Evolutionary conservation across 2,329 filamentous ascomycete genomes (phyloP).

Genomic region (Neopestalotiopsis sp.): DNA sequence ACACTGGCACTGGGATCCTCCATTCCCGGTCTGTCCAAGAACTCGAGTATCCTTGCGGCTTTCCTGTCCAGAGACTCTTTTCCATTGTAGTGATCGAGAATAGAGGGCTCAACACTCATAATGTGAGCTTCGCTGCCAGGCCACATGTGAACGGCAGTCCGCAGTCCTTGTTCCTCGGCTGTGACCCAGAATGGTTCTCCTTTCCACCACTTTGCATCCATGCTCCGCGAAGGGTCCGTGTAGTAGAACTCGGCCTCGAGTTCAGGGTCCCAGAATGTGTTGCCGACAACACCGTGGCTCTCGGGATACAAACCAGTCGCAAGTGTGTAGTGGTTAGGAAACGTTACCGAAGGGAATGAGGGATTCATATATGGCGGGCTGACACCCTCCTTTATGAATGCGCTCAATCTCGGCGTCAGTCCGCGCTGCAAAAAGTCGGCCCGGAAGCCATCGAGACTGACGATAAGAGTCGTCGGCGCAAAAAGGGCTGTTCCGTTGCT

Average conservation of each 20-base stretch:
- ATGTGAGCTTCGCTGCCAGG: slow-evolving; percentile 93
- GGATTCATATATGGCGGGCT: slow-evolving; percentile 93
- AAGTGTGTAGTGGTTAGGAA: slow-evolving; percentile 94
- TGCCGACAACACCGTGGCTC: slow-evolving; percentile 90
- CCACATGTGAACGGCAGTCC: slow-evolving; percentile 96
- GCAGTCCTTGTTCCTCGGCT: slow-evolving; percentile 81
- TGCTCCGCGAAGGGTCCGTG: slow-evolving; percentile 75
- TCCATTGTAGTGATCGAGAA: slow-evolving; percentile 84
- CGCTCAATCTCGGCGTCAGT: slow-evolving; percentile 81
- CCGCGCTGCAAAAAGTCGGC: slow-evolving; percentile 88
- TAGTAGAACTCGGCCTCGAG: slow-evolving; percentile 85
- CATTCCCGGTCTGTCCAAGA: slow-evolving; percentile 81
- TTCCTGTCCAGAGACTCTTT: slow-evolving; percentile 78
- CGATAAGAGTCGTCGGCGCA: slow-evolving; percentile 87
- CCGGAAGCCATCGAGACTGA: slow-evolving; percentile 94
- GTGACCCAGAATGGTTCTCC: slow-evolving; percentile 95
- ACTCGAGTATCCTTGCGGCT: slow-evolving; percentile 78
- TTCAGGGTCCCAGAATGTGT: slow-evolving; percentile 89
- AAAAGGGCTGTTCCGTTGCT: slow-evolving; percentile 91
- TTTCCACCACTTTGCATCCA: slow-evolving; percentile 92
- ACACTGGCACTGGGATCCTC: slow-evolving; percentile 59
- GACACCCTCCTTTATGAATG: slow-evolving; percentile 81
- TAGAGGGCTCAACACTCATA: slow-evolving; percentile 73
- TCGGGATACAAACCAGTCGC: slow-evolving; percentile 93
- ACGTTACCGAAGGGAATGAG: slow-evolving; percentile 95